phyloP scores from a whole-genome alignment of 2,329 filamentous ascomycete genomes.

The Bipolaris victoriae region DNA sequence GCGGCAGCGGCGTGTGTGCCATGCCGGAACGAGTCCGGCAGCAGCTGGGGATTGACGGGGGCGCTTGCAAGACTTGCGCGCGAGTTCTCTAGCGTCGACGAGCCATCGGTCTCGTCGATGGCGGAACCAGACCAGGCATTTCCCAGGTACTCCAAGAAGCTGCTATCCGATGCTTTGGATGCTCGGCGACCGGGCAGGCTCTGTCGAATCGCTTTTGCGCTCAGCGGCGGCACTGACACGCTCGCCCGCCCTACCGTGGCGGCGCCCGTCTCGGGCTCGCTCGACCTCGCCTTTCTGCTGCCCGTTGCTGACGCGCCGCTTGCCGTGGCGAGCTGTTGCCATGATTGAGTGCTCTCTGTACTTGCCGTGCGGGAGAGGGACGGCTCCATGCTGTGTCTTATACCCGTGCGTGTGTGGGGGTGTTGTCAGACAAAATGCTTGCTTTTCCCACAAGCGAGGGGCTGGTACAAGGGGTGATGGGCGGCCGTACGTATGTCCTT shows the following conservation, averaged over 20 bases:
- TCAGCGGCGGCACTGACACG: conserved; percentile 68
- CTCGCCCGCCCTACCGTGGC: conserved; percentile 65
- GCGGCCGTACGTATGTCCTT: conserved; percentile 2
- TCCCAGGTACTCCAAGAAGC: conserved; percentile 34
- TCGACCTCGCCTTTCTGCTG: conserved; percentile 64
- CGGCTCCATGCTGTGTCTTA: conserved; percentile 33
- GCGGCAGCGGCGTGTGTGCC: conserved; percentile 53
- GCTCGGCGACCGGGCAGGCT: conserved; percentile 48
- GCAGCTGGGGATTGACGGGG: conserved; percentile 34
- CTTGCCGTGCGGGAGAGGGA: conserved; percentile 45
- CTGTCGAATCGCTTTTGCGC: conserved; percentile 52
- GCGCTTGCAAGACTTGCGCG: conserved; percentile 18
- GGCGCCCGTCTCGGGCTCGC: conserved; percentile 65
- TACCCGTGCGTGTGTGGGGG: conserved; percentile 12
- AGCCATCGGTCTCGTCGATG: conserved; percentile 57
- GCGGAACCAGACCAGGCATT: conserved; percentile 48
- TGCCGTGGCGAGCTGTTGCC: conserved; percentile 57
- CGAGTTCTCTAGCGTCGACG: conserved; percentile 42
- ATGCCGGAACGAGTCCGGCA: conserved; percentile 58
- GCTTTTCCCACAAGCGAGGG: conserved; percentile 19
- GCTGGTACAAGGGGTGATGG: conserved; percentile 3
- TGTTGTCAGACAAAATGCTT: conserved; percentile 2
- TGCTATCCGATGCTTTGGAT: conserved; percentile 55
- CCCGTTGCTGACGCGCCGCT: conserved; percentile 45
- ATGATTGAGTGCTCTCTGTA: conserved; percentile 49